Evolutionary conservation across 306 rosid species (phyloP).

Genomic region (peach (Prunus persica)): Prunus_persica_NCBIv2 NC_034015.1:20723001-20723500

Average conservation of each 20-base stretch:
- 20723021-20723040: neutral
- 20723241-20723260: conserved; percentile 51
- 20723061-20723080: neutral
- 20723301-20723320: conserved; percentile 21
- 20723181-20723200: conserved; percentile 9
- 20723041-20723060: conserved; percentile 17
- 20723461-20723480: conserved; percentile 43
- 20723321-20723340: conserved; percentile 9
- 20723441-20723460: conserved; percentile 8
- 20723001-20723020: neutral
- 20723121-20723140: neutral
- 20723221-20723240: conserved; percentile 61
- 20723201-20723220: conserved; percentile 68
- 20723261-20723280: conserved; percentile 64
- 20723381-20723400: neutral
- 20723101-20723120: neutral
- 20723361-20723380: neutral
- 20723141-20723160: neutral
- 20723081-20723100: conserved; percentile 4
- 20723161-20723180: neutral
- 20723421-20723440: neutral
- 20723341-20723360: neutral
- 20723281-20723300: conserved; percentile 75
- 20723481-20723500: conserved; percentile 67
- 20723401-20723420: neutral